Evolutionary conservation across 78 protist species (phyloP).

Genomic region (Neovahlkampfia damariscottae): DNA sequence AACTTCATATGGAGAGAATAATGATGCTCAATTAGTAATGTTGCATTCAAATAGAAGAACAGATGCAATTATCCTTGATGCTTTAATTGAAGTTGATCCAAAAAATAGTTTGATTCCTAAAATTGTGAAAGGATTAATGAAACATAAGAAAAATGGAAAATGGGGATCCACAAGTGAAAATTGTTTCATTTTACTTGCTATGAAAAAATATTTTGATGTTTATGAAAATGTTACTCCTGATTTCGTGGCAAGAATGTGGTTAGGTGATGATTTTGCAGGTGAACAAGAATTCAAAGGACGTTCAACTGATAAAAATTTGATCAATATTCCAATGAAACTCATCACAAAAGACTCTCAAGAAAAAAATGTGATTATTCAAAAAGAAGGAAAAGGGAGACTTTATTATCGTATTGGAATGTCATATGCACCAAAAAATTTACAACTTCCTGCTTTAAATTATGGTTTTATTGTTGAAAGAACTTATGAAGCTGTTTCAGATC

Average conservation of each 20-base stretch:
- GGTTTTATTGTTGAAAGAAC: not conserved
- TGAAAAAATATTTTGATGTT: not conserved
- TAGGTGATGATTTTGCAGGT: not conserved
- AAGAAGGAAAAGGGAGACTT: conserved; percentile 1
- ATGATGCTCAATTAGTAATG: no score
- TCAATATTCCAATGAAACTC: no score
- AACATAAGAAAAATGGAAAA: not conserved
- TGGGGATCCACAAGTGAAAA: conserved; percentile 12
- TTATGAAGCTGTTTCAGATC: not conserved
- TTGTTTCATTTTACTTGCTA: not conserved
- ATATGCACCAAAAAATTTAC: not conserved
- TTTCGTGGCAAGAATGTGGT: not conserved
- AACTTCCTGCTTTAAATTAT: not conserved
- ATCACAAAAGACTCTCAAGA: no score
- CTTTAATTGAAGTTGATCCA: conserved; percentile 4
- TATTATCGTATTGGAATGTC: conserved; percentile 6
- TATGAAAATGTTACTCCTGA: not conserved
- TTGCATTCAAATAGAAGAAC: not conserved
- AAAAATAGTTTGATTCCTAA: no score
- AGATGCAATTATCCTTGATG: conserved; percentile 7
- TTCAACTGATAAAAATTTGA: no score
- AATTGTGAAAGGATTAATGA: not conserved
- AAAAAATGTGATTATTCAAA: conserved; percentile 6
- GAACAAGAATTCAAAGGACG: not conserved
- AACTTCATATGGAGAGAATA: no score